Conservation (phyloP, 1,139 yeast genomes). For the Geotrichum siamense region DNA sequence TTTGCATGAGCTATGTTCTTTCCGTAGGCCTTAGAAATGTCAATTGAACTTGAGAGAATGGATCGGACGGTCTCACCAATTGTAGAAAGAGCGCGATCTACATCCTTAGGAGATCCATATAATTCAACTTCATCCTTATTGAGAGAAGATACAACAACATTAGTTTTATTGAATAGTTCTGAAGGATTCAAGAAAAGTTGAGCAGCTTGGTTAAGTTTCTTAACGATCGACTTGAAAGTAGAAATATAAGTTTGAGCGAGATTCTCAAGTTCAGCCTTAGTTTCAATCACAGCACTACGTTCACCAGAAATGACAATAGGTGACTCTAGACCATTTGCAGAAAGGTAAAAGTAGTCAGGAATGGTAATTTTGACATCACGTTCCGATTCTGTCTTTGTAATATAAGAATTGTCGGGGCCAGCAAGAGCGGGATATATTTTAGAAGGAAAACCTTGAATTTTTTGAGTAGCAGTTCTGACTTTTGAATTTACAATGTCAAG, state of each 20-base stretch:
- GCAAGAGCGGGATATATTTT: conserved; percentile 32
- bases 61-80: conserved; percentile 48
- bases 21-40: conserved; percentile 82
- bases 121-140: conserved; percentile 38
- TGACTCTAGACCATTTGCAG: conserved; percentile 21
- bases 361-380: conserved; percentile 33
- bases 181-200: conserved; percentile 43
- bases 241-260: conserved; percentile 40
- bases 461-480: conserved; percentile 33
- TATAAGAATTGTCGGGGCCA: conserved; percentile 15
- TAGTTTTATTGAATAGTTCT: conserved; percentile 45
- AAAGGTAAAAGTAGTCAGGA: conserved; percentile 27
- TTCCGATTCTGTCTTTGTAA: conserved; percentile 17
- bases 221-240: conserved; percentile 36
- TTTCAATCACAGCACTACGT: conserved; percentile 49
- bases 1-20: conserved; percentile 70
- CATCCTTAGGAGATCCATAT: conserved; percentile 58
- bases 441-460: conserved; percentile 36
- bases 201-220: conserved; percentile 44
- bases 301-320: conserved; percentile 51
- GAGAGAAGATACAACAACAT: conserved; percentile 59
- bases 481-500: conserved; percentile 68
- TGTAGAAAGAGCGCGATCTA: conserved; percentile 52
- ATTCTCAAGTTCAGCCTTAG: conserved; percentile 43
- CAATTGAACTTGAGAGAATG: conserved; percentile 60